Base-by-base conservation (phyloP, 805 yeast species). In the Cephaloascus fragrans region DNA sequence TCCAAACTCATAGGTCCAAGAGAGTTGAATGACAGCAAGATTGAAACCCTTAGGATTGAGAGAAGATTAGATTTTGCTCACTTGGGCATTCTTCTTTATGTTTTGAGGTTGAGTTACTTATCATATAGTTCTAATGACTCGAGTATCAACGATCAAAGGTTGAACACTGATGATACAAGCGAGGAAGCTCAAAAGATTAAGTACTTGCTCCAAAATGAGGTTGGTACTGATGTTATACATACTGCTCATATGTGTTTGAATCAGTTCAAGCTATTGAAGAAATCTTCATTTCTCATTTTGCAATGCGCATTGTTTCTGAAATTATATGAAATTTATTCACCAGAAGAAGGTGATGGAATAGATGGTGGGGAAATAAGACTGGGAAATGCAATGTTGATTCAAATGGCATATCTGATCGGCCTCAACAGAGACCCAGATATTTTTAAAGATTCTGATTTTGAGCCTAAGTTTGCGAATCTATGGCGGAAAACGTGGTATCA, bases 401-500 rank as follows among this genome's bases (percentile, higher is more conserved):
- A 61, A 39, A 64, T 65, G 67, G 67, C 71, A 1, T 56, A 56
- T 38, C 47, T 58, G 2, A 44, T 65, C 9, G 71, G 71, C 2
- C 47, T 63, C 18, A 59, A 66, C 46, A 47, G 71, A 15, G 71
- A 66, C 17, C 70, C 70, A 0, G 61, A 58, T 20, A 56, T 53
- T 16, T 57, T 58, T 34, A 41, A 47, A 0, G 52, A 49, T 19
- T 40, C 51, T 3, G 46, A 51, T 18, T 42, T 47, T 6, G 53
- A 55, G 20, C 51, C 41, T 36, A 60, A 50, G 39, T 40, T 48
- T 12, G 62, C 67, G 19, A 71, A 74, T 44, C 48, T 77, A 3
- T 67, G 75, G 65, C 63, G 85, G 48, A 77, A 75, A 46, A 64
- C 77, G 4, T 80, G 85, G 85, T 69, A 66, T 49, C 57, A 61